Evolutionary conservation across 169 alveolate species (phyloP), one percentile per base, ranked within the genome.

Genomic region (Babesia bovis): DNA sequence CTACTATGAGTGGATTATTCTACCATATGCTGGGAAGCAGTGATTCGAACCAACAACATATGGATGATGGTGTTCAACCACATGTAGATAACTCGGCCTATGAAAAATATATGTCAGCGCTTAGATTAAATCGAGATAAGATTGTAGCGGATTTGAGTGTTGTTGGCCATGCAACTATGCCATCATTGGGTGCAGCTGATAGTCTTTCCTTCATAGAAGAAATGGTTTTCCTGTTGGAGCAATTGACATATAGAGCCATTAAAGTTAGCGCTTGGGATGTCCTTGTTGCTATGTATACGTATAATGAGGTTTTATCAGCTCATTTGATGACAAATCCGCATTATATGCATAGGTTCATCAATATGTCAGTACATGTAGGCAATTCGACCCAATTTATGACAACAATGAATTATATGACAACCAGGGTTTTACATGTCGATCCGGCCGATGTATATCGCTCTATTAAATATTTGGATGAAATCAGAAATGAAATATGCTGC

Each of bases 291-390:
- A 36, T 81, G 77, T 33, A 26, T 36, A 36, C 84, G 26, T 70
- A 70, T 57, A 81, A 81, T 41, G 56, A 75, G 33, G 63, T 63
- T 15, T 17, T 81, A 2, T n/a, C 88, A 2, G 53, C 33, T 47
- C 88, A 81, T 36, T 2, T 81, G 36, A 10, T 81, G 32, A 53
- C 85, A 21, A 60, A 41, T 35, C 88, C 88, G 25, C 49, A 44
- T 45, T 66, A 45, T 25, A 71, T 81, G 84, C 88, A 81, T 44
- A 56, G 88, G 28, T 81, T 81, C 56, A 45, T 81, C 6, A 70
- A 70, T 40, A 28, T 59, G 59, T 55, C 88, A 12, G 30, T 36
- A 1, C 40, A 55, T 53, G 26, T 65, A 4, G 76, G 76, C 23
- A 81, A 71, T 40, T 36, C 51, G 3, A 41, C 26, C 23, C 51